Evolutionary conservation across 441 rosid genomes (phyloP), one percentile per base, ranked within the genome.

Genomic region (Populus hybrid): DNA sequence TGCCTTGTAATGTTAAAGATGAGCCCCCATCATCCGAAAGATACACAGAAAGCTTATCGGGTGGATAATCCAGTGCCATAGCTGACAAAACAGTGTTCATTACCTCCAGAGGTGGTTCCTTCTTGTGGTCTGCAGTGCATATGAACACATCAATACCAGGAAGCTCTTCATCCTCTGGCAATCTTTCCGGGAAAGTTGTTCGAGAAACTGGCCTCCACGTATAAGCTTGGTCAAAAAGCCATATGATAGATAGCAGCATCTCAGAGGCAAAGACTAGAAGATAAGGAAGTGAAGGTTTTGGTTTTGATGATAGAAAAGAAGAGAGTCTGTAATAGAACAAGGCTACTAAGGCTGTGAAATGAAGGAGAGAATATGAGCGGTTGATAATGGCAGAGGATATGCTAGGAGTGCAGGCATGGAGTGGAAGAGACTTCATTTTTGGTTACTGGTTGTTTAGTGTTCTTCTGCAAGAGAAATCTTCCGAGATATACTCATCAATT

Each of bases 21-120:
- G 88, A 70, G 24, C 90, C 88, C 7, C 84, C 82, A 16, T 89
- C 90, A 5, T 87, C 90, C 0, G 90, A 87, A 11, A 87, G 64
- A 74, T 87, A 87, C 16, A 87, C 85, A 7, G 76, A 73, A 63
- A 87, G 84, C 73, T 87, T 87, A 74, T 76, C 85, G 1, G 83
- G 57, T 6, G 90, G 87, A 75, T 87, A 87, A 75, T 87, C 87
- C 18, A 83, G 75, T 0, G 85, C 85, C 85, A 87, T 77, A 21
- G 86, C 83, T 2, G 90, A 87, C 0, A 85, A 6, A n/a, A 87
- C 86, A 1, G 88, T 85, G 80, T 87, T 87, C 85, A 85, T 79
- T 21, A 85, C 88, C 9, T 67, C 80, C 8, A 82, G 24, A 0
- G 87, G 76, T 8, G 88, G 85, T 82, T 87, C 88, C 70, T 79